Evolutionary conservation across 2,329 filamentous ascomycete genomes (phyloP).

Genomic region (Botrytis galanthina): DNA sequence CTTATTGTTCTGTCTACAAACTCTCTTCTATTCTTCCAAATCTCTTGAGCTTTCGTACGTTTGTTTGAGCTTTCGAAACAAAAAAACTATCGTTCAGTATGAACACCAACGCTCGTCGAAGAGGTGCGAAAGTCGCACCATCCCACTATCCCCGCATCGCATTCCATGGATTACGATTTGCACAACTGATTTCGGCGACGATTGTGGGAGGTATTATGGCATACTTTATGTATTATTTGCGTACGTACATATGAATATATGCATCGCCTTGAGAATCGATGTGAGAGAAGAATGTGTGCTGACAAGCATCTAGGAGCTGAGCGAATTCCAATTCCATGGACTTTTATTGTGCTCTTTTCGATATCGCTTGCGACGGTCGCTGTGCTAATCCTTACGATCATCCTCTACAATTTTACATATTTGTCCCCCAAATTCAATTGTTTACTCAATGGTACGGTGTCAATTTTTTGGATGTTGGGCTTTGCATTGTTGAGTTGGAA

Average conservation of each 20-base stretch:
- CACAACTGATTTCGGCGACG: conserved; percentile 31
- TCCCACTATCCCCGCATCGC: conserved; percentile 34
- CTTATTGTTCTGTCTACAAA: background rate
- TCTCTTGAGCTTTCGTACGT: background rate
- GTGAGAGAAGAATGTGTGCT: background rate
- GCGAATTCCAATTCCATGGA: conserved; percentile 33
- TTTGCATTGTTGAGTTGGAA: conserved; percentile 34
- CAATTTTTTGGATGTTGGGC: conserved; percentile 32
- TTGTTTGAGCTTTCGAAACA: background rate
- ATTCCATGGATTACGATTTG: conserved; percentile 33
- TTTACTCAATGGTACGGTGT: conserved; percentile 30
- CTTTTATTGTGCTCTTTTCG: conserved; percentile 33
- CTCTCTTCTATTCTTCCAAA: background rate
- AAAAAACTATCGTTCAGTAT: background rate
- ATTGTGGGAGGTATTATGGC: conserved; percentile 34
- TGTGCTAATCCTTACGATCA: conserved; percentile 31
- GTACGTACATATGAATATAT: conserved; percentile 26
- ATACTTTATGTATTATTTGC: conserved; percentile 36
- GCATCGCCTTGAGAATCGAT: background rate
- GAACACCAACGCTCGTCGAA: conserved; percentile 15
- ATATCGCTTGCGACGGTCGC: conserved; percentile 32
- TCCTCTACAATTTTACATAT: conserved; percentile 37
- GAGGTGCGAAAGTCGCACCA: conserved; percentile 27
- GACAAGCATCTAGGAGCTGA: conserved; percentile 25
- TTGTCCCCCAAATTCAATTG: conserved; percentile 35